Evolutionary conservation across 495 filamentous ascomycete genomes (phyloP).

Genomic region (Penicillium parvum): DNA sequence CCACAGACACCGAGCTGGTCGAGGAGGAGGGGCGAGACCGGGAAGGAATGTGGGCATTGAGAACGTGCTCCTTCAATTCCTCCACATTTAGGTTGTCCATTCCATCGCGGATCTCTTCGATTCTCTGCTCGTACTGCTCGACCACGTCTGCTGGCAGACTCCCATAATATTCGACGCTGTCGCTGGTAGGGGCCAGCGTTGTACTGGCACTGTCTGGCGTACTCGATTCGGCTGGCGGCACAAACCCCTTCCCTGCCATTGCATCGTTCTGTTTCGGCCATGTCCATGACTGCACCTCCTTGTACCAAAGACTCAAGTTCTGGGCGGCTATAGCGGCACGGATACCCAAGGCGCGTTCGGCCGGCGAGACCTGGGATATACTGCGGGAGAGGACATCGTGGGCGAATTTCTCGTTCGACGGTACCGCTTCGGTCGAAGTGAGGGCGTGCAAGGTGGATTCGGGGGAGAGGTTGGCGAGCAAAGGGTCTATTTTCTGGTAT

Average conservation of each 20-base stretch:
- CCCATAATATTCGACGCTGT: slow-evolving; percentile 58
- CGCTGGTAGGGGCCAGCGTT: slow-evolving; percentile 1
- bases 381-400: slow-evolving; percentile 57
- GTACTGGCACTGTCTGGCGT: neutral
- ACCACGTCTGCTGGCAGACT: slow-evolving; percentile 60
- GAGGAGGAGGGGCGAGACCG: slow-evolving; percentile 52
- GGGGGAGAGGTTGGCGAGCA: slow-evolving; percentile 52
- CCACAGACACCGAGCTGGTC: slow-evolving; percentile 49
- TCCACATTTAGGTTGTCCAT: slow-evolving; percentile 81
- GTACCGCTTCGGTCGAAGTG: slow-evolving; percentile 48
- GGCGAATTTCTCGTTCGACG: slow-evolving; percentile 42
- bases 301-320: slow-evolving; percentile 70
- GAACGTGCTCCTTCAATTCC: slow-evolving; percentile 83
- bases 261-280: slow-evolving; percentile 55
- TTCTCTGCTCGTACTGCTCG: slow-evolving; percentile 61
- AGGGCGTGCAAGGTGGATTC: slow-evolving; percentile 53
- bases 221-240: slow-evolving; percentile 36
- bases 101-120: slow-evolving; percentile 71
- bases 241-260: slow-evolving; percentile 50
- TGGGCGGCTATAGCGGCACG: slow-evolving; percentile 69
- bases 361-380: slow-evolving; percentile 60
- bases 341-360: slow-evolving; percentile 67
- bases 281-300: slow-evolving; percentile 69
- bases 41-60: slow-evolving; percentile 66
- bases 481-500: slow-evolving; percentile 42